These are phyloP conservation scores for Hypoxylon sp. DNA, from an alignment of 2,329 filamentous ascomycete species.

Conservation along the genomic window DNA sequence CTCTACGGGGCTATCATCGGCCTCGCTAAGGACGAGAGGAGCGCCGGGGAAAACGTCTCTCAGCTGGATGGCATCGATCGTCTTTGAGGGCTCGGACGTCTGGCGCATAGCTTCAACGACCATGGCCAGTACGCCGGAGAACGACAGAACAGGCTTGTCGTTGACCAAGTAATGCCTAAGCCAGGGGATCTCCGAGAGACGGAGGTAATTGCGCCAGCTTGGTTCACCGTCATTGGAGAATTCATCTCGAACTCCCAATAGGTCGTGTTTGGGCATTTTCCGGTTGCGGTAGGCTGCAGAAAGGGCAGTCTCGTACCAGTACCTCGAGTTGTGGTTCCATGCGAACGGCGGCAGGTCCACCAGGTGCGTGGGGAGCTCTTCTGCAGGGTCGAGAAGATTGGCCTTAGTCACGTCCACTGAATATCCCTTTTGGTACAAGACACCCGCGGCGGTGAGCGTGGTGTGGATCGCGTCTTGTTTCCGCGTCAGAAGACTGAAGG, in stretches of 20 bases:
- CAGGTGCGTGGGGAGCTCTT: slow-evolving; percentile 43
- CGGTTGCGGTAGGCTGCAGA: slow-evolving; percentile 48
- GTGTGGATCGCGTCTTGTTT: slow-evolving; percentile 45
- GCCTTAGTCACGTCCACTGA: slow-evolving; percentile 45
- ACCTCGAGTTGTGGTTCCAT: slow-evolving; percentile 54
- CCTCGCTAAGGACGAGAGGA: slow-evolving; percentile 39
- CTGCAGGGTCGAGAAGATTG: slow-evolving; percentile 43
- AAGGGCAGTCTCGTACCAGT: slow-evolving; percentile 51
- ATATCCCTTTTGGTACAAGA: slow-evolving; percentile 43
- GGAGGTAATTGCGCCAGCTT: slow-evolving; percentile 48
- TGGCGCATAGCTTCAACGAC: slow-evolving; percentile 48
- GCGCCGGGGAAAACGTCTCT: slow-evolving; percentile 44
- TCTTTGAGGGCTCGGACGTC: slow-evolving; percentile 38
- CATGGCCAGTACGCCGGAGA: slow-evolving; percentile 50
- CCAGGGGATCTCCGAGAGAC: slow-evolving; percentile 51
- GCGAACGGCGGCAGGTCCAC: slow-evolving; percentile 54
- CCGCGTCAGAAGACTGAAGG: slow-evolving; percentile 39
- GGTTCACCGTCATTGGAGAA: slow-evolving; percentile 45
- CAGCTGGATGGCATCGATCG: slow-evolving; percentile 43
- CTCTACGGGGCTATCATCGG: slow-evolving; percentile 39
- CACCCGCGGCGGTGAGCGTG: slow-evolving; percentile 41
- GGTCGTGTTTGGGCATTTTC: slow-evolving; percentile 48
- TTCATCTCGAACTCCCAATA: slow-evolving; percentile 48
- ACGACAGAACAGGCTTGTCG: slow-evolving; percentile 57
- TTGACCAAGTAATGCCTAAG: slow-evolving; percentile 59